Evolutionary conservation across 805 yeast genomes (phyloP).

Genomic region (Lipomyces yamadae): DNA sequence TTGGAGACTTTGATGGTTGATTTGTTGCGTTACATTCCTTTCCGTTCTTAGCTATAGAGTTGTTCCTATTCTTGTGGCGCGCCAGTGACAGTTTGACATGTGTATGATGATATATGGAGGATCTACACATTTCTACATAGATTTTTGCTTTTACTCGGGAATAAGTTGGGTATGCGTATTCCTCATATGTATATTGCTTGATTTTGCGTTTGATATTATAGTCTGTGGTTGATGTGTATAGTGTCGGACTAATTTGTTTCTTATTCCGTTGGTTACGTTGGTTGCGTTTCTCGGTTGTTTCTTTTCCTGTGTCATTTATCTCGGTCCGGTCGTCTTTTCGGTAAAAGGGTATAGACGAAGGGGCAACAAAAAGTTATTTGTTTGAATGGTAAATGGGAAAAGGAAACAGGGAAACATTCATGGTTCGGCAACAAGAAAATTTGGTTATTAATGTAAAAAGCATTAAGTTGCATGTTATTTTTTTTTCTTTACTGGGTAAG

Average conservation of each 20-base stretch:
- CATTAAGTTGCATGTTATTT: background rate
- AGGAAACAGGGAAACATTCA: slow-evolving; percentile 25
- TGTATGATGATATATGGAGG: slow-evolving; percentile 10
- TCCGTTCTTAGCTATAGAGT: slow-evolving; percentile 12
- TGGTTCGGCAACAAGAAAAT: slow-evolving; percentile 20
- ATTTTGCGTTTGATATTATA: background rate
- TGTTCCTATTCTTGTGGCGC: slow-evolving; percentile 27
- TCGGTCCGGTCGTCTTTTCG: slow-evolving; percentile 10
- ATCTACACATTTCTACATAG: slow-evolving; percentile 4
- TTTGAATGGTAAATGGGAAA: slow-evolving; percentile 28
- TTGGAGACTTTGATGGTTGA: background rate
- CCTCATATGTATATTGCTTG: slow-evolving; percentile 5
- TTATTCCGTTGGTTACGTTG: slow-evolving; percentile 10
- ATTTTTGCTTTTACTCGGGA: slow-evolving; percentile 5
- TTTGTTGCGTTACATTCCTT: slow-evolving; percentile 8
- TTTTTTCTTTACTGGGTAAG: slow-evolving; percentile 19
- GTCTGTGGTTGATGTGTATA: background rate
- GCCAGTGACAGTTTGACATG: slow-evolving; percentile 26
- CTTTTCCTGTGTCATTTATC: slow-evolving; percentile 18
- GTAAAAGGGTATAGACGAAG: slow-evolving; percentile 14
- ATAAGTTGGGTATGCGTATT: slow-evolving; percentile 7
- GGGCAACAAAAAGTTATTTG: slow-evolving; percentile 21
- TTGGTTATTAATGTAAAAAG: slow-evolving; percentile 12
- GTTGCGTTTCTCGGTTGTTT: slow-evolving; percentile 19
- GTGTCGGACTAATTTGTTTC: slow-evolving; percentile 2